phyloP scores from a whole-genome alignment of 257 asterid species.

The Petunia axillaris region DNA sequence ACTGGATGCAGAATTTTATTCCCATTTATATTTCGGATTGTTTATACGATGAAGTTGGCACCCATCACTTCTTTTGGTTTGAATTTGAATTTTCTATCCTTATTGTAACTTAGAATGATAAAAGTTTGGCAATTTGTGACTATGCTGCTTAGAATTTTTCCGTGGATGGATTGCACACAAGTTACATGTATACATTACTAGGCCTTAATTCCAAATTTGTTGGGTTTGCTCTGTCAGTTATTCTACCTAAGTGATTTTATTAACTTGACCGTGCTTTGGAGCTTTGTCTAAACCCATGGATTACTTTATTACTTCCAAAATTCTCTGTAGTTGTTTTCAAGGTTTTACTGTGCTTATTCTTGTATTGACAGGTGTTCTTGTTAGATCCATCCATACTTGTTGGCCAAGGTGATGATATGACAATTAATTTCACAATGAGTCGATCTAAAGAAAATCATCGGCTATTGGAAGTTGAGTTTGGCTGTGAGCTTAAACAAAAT shows the following conservation, averaged over 20 bases:
- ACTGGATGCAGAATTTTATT: not conserved
- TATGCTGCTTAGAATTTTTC: not conserved
- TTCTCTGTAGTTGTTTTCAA: constrained; percentile 21
- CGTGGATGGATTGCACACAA: not conserved
- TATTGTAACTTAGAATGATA: not conserved
- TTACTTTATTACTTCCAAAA: not conserved
- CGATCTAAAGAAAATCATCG: constrained; percentile 90
- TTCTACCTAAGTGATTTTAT: constrained; percentile 5
- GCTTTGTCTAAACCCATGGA: not conserved
- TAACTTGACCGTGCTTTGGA: not conserved
- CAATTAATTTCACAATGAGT: constrained; percentile 53
- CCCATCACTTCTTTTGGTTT: not conserved
- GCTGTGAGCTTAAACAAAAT: constrained; percentile 55
- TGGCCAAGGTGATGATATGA: constrained; percentile 56
- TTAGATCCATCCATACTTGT: constrained; percentile 64
- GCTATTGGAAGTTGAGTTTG: constrained; percentile 75
- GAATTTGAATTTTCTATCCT: not conserved
- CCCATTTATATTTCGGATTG: not conserved
- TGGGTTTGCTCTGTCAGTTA: not conserved
- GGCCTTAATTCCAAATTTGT: not conserved
- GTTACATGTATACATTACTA: not conserved
- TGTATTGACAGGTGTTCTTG: constrained; percentile 69
- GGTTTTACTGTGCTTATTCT: constrained; percentile 5
- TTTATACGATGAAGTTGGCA: not conserved
- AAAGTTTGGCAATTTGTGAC: not conserved